phyloP scores from a whole-genome alignment of 179 eudicot species.

The Patellifolia procumbens region DNA sequence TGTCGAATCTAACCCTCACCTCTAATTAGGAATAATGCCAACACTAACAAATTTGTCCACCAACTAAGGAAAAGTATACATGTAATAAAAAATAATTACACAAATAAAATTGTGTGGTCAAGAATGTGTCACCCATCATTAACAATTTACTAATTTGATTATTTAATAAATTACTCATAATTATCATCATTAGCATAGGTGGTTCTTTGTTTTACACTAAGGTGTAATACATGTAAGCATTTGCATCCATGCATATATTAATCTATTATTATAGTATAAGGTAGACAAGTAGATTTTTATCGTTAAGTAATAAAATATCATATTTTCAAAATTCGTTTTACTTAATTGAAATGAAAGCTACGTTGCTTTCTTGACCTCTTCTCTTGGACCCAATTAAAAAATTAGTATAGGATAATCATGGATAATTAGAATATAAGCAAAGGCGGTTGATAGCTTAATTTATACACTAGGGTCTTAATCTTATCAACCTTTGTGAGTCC shows the following conservation, averaged over 20 bases:
- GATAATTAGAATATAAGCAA: neutral
- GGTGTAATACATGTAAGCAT: slow-evolving; percentile 32
- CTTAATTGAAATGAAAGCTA: neutral
- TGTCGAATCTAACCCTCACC: slow-evolving; percentile 11
- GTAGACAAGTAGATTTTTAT: neutral
- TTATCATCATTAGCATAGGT: slow-evolving; percentile 16
- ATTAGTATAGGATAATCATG: slow-evolving; percentile 15
- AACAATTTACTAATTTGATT: neutral
- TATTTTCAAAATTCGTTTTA: neutral
- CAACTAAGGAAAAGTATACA: slow-evolving; percentile 19
- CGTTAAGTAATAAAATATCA: neutral
- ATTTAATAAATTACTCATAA: slow-evolving; percentile 18
- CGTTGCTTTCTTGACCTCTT: slow-evolving; percentile 18
- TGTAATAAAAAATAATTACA: neutral
- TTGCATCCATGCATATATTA: neutral
- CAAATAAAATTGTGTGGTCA: slow-evolving; percentile 9
- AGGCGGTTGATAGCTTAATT: slow-evolving; percentile 28
- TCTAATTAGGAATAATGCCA: slow-evolving; percentile 2
- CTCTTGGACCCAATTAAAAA: neutral
- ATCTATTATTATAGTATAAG: neutral
- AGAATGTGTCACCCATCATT: slow-evolving; percentile 22
- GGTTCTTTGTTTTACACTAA: slow-evolving; percentile 10
- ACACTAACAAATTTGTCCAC: slow-evolving; percentile 10
- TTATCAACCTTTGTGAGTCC: slow-evolving; percentile 19
- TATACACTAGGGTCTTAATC: slow-evolving; percentile 30